Evolutionary conservation across 106 monocot species (phyloP), one percentile per base, ranked within the genome.

Genomic region (Ottelia alismoides): DNA sequence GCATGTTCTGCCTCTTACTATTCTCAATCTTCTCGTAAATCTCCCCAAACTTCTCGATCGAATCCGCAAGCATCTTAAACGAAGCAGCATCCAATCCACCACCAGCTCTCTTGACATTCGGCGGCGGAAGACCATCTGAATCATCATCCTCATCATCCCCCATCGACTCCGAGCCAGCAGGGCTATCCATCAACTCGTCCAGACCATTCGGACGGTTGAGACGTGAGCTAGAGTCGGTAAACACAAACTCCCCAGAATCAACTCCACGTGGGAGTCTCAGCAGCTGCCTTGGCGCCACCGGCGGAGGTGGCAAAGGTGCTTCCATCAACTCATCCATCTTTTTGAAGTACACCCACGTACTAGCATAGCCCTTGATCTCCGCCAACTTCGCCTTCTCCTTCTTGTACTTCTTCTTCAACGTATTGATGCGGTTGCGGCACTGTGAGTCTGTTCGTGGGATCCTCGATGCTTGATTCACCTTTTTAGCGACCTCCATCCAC

Each of bases 351-450:
- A 82, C 45, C 96, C 89, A 98, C 11, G 67, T 70, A 40, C 67
- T 74, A 11, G 47, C 58, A 22, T 63, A 58, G 49, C 58, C 44
- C 25, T 24, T 22, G n/a, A 59, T 25, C 17, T 66, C 68, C 11
- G 55, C 53, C 71, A 72, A 22, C 51, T 71, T 74, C n/a, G 62
- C 63, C 72, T 98, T 98, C 79, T 98, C 88, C 61, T 96, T 88
- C 76, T 77, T 88, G 63, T 78, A 91, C 70, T 84, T 91, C 72
- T 85, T 98, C 70, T 89, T 89, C 26, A 89, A 49, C 11, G 84
- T 85, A 17, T 85, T 89, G 18, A 89, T 32, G 22, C 96, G 75
- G 45, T 88, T 98, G 30, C 88, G 67, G 52, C 96, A 89, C 60
- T 89, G 84, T 1, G 70, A 46, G 18, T 85, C 89, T 0, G 84